Base-by-base conservation (phyloP, 2,329 filamentous ascomycete species). In the Pyrenochaeta sp. region DNA sequence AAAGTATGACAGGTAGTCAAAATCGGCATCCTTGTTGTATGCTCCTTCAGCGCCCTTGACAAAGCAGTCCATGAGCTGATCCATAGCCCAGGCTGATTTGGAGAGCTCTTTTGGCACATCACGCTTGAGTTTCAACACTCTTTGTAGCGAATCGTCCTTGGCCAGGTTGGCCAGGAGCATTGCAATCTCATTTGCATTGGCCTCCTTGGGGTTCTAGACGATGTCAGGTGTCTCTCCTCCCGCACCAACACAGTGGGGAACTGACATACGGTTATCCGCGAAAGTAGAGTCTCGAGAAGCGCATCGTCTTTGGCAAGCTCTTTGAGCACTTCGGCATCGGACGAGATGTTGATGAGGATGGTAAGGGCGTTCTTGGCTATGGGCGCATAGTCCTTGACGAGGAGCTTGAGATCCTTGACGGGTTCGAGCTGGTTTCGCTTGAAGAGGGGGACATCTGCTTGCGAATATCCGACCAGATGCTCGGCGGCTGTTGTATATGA, bases 1-100 rank as follows among this genome's bases (percentile, higher is more conserved):
- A 41, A 96, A 79, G 67, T 97, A 99, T 28, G 91, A 85, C 17
- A 99, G 82, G 72, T 97, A 96, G 74, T 99, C 91, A 70, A 85
- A 97, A 72, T 93, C 82, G 48, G 91, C 91, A 18, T 87, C 71
- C 65, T 88, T 87, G 78, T 97, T 97, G 72, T 94, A 91, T 7
- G 80, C 78, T 17, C 88, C 88, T 49, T 88, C 86, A 15, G 89
- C 86, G 14, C 93, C 93, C 75, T 94, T 95, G 67, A 97, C 94
- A 67, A 99, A 99, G 60, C 95, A 87, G 70, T 97, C 94, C 69
- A 99, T 84, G 20, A 99, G 77, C 72, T 97, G 94, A 69, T 96
- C 91, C 60, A 97, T 83, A 4, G 90, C 86, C 45, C 83, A 79
- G 23, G 86, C 81, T 27, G 90, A 89, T 1, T 84, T 87, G 5